Evolutionary conservation across 306 rosid genomes (phyloP), one percentile per base, ranked within the genome.

Genomic region (Hippophae rhamnoides): DNA sequence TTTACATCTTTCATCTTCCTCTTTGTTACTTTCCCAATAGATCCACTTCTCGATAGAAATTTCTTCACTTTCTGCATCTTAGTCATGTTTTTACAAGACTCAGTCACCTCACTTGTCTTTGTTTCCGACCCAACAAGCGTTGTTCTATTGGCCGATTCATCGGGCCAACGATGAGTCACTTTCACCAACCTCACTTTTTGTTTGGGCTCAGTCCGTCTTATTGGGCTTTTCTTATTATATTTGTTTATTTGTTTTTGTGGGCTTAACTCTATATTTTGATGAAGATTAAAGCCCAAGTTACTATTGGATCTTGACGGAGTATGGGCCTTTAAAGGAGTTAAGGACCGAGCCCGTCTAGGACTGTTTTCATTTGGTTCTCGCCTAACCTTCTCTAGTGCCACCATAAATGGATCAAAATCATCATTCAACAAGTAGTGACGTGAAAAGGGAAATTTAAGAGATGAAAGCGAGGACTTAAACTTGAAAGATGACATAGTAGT

Each of bases 351-450:
- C 71, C 76, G 76, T 62, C 83, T 73, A 26, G 50, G n/a, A 57
- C 42, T 71, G 55, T 62, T 43, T 41, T 27, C 62, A 13, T 56
- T 71, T 54, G 74, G 66, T n/a, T 74, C 85, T 50, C 64, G 76
- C 76, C 10, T 87, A 10, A 85, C 92, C 55, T 69, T 72, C 76
- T 87, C 73, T 57, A 88, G 47, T 38, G 90, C 95, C 62, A 51
- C 93, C 85, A 41, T 67, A 82, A 85, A 92, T 0, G 98, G 98
- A 78, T 92, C 98, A 72, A 81, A 83, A 52, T 79, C 89, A 73
- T 92, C 95, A 10, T 83, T 81, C 93, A 89, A 78, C 69, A 72
- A 65, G 65, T 76, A 67, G 43, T 12, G 67, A 2, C 66, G 58
- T 0, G 67, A 58, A 57, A 92, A 70, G 0, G 74, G 81, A 40